Evolutionary conservation across 257 asterid genomes (phyloP), one percentile per base, ranked within the genome.

Genomic region (Solanum arcanum): DNA sequence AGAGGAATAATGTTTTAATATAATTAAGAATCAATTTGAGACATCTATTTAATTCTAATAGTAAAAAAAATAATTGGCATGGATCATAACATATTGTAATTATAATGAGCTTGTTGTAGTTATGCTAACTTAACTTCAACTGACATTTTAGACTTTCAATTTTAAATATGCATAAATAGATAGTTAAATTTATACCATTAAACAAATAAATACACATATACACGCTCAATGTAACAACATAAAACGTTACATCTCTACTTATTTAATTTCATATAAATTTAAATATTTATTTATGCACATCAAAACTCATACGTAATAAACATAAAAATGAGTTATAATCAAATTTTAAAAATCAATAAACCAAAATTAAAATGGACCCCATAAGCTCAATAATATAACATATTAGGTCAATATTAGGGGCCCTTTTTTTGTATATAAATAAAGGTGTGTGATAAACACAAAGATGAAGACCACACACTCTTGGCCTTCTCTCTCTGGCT

Each of bases 241-340:
- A 35, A 1, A 1, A 35, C 7, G 39, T 0, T 35, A 37, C 0
- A 37, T 37, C 0, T 37, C 0, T 37, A 37, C 2, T 37, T 5
- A 5, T 37, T 37, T 37, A 37, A 37, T 37, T 0, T 37, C 1
- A 37, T 37, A 37, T 0, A 6, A 37, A 0, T 37, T 37, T 37
- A 37, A 37, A 6, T 37, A 37, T 37, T 37, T 37, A 37, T 37
- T 37, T 37, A 37, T 37, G 39, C 7, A 6, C 1, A 0, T 5
- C 7, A 5, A 37, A 37, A 37, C 1, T 37, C 39, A 37, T 6
- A 37, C 7, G 0, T 6, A 6, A 5, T 37, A 15, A 52, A 52
- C 62, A 6, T 52, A 52, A 52, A 52, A 16, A 6, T 52, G 0
- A 52, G n/a, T 4, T 18, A 52, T 1, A 18, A 2, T 18, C 4